Conservation (phyloP, 2,329 filamentous ascomycete genomes). For the Pseudofabraea citricarpa region DNA sequence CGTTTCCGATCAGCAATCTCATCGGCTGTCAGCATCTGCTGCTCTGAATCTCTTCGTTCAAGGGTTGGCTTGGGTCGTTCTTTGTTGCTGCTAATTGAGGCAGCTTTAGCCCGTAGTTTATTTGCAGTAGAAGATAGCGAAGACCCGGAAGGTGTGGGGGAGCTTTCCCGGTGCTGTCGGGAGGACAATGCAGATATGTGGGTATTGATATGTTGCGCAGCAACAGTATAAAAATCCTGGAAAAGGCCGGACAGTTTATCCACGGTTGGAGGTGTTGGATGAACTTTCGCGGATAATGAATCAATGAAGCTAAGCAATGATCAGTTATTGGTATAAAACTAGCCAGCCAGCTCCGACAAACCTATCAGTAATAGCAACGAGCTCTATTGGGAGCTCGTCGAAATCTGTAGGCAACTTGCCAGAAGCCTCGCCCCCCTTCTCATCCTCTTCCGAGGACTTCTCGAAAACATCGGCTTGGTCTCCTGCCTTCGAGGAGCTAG, state of each 20-base stretch:
- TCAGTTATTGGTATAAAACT: constrained; percentile 14
- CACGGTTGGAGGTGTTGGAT: constrained; percentile 76
- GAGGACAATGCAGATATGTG: constrained; percentile 79
- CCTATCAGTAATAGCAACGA: constrained; percentile 86
- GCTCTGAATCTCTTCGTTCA: constrained; percentile 39
- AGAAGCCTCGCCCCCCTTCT: constrained; percentile 5
- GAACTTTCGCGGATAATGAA: constrained; percentile 79
- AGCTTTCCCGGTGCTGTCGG: constrained; percentile 64
- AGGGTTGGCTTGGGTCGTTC: constrained; percentile 41
- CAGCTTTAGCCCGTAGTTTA: constrained; percentile 50
- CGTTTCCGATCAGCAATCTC: constrained; percentile 79
- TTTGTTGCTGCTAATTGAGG: constrained; percentile 45
- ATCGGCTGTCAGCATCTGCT: constrained; percentile 86
- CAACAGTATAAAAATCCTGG: constrained; percentile 86
- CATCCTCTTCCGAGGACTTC: constrained; percentile 21
- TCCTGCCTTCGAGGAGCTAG: neutral
- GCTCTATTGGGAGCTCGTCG: constrained; percentile 89
- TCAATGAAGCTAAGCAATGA: constrained; percentile 70
- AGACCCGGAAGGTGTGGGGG: constrained; percentile 48
- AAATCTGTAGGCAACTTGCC: constrained; percentile 46
- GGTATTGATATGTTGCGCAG: constrained; percentile 77
- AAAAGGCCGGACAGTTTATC: constrained; percentile 82
- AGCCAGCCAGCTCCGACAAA: constrained; percentile 31
- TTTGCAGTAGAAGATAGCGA: constrained; percentile 52
- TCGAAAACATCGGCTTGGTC: constrained; percentile 2